Evolutionary conservation across 306 rosid species (phyloP).

Genomic region (Hippophae tibetana): DNA sequence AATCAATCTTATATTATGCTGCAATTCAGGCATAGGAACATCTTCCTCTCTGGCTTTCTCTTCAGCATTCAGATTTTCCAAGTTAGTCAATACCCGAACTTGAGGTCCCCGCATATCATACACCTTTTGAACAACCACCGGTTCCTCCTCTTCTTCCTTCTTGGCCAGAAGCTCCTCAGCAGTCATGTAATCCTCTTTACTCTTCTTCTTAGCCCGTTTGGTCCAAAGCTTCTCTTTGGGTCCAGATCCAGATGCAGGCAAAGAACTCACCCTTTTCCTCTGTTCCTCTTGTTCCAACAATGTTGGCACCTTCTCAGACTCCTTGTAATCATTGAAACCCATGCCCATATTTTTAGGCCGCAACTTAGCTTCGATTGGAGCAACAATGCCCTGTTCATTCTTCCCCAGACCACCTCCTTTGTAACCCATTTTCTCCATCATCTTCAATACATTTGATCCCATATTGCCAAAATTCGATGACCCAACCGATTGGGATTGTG

Average conservation of each 20-base stretch:
- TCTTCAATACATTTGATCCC: constrained; percentile 38
- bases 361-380: constrained; percentile 69
- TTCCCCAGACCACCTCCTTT: constrained; percentile 93
- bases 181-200: constrained; percentile 43
- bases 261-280: constrained; percentile 11
- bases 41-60: constrained; percentile 34
- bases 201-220: constrained; percentile 45
- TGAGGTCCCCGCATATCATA: constrained; percentile 55
- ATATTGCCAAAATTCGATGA: constrained; percentile 25
- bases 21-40: constrained; percentile 53
- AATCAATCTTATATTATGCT: constrained; percentile 39
- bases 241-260: constrained; percentile 20
- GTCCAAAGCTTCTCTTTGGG: constrained; percentile 51
- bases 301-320: constrained; percentile 22
- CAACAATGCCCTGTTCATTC: constrained; percentile 73
- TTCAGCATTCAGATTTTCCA: constrained; percentile 49
- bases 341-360: constrained; percentile 74
- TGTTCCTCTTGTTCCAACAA: constrained; percentile 35
- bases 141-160: constrained; percentile 54
- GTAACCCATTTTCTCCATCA: constrained; percentile 87
- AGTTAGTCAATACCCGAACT: constrained; percentile 38
- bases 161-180: constrained; percentile 67
- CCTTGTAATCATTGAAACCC: constrained; percentile 73
- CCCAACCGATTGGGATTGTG: constrained; percentile 19
- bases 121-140: constrained; percentile 62